These are phyloP conservation scores for Eutypella sp. DNA, from an alignment of 2,329 filamentous ascomycete species.

Conservation along the genomic window DNA sequence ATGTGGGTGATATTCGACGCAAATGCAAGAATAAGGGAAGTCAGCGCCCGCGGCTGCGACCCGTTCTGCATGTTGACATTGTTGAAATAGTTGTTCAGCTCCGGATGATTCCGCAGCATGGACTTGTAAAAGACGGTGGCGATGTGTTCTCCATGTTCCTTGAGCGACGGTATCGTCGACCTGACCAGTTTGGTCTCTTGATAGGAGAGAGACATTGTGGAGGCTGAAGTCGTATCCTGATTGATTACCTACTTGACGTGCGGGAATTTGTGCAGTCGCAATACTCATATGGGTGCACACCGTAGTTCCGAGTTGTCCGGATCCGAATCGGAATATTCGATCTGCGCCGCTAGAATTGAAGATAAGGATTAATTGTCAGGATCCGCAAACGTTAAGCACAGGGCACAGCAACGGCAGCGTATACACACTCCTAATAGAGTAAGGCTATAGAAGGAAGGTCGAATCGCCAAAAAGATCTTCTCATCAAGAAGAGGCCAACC, in stretches of 20 bases:
- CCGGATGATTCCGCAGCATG: conserved; percentile 60
- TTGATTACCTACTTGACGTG: too few species aligned
- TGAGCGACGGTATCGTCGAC: conserved; percentile 64
- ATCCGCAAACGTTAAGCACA: too few species aligned
- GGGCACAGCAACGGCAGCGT: too few species aligned
- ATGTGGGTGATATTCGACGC: conserved; percentile 65
- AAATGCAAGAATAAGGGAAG: conserved; percentile 63
- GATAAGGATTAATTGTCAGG: too few species aligned
- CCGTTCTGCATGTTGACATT: conserved; percentile 58
- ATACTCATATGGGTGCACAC: too few species aligned
- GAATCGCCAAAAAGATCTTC: too few species aligned
- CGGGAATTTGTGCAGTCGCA: too few species aligned
- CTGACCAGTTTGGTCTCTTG: conserved; percentile 62
- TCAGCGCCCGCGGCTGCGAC: conserved; percentile 57
- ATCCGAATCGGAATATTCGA: too few species aligned
- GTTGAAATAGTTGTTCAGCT: conserved; percentile 69
- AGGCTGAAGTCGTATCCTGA: neutral
- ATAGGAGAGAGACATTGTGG: conserved; percentile 35
- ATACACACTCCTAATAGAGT: too few species aligned
- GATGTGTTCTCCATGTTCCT: conserved; percentile 62
- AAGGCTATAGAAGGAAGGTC: too few species aligned
- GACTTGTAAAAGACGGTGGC: conserved; percentile 68
- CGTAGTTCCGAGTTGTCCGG: too few species aligned
- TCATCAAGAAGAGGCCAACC: neutral
- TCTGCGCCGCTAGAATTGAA: too few species aligned